Base-by-base conservation (phyloP, 176 grass and related monocot genomes). In the Bolboschoenus planiculmis region DNA sequence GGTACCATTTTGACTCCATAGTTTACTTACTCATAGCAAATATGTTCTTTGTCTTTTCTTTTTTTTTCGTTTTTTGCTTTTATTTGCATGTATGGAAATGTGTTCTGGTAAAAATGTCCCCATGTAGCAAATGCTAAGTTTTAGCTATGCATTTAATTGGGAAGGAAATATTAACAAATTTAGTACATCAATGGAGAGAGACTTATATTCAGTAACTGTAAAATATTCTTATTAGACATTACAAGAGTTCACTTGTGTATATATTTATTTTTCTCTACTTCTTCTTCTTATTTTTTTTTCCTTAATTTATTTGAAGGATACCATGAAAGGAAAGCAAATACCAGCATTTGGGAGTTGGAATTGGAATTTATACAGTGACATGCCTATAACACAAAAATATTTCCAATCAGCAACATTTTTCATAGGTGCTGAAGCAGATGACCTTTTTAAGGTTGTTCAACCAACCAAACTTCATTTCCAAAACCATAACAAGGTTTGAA, bases 381-480 rank as follows among this genome's bases (percentile, higher is more conserved):
- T 94, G 74, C 92, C 92, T 36, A 88, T 90, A 31, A 88, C 92
- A 33, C 89, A 76, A 50, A 76, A 92, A 31, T 92, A 94, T 90
- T 88, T 94, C 36, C 87, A 94, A 82, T 63, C 92, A 26, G 92
- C 67, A 24, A 70, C 90, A 27, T 89, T 94, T 81, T 88, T 94
- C 87, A 85, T 92, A 62, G 82, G 87, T 5, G 89, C 86, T 14
- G 88, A 90, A 39, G 78, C 67, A 5, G 92, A 94, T 59, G 90
- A 92, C 83, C 92, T 94, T 78, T 94, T 94, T 82, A 92, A 92
- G 85, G 92, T 92, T 75, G 87, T 90, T 8, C 86, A 91, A 82
- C 70, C 85, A 26, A 53, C 81, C 60, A 92, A 84, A 58, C 79
- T 76, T 18, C 44, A 76, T 51, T 76, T 84, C 46, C 89, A 84